Evolutionary conservation across 768 basidiomycete species (phyloP).

Genomic region (Boletus rubescentipes): DNA sequence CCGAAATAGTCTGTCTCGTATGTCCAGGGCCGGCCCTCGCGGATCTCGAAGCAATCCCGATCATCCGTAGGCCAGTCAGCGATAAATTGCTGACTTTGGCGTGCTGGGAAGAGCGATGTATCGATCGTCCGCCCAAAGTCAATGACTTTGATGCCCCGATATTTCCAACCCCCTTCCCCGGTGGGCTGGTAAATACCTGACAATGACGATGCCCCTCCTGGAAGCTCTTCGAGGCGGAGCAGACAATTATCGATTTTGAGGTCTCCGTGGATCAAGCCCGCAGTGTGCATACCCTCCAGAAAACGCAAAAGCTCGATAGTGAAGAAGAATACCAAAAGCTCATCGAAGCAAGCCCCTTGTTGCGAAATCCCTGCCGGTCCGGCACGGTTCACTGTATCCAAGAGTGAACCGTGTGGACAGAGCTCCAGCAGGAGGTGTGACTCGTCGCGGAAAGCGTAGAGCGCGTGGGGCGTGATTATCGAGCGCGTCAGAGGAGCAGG

Average conservation of each 20-base stretch:
- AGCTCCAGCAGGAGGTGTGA: constrained; percentile 86
- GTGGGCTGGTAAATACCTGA: constrained; percentile 70
- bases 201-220: constrained; percentile 69
- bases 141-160: constrained; percentile 89
- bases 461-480: constrained; percentile 70
- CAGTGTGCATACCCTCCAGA: constrained; percentile 76
- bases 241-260: constrained; percentile 99
- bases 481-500: constrained; percentile 57
- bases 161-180: constrained; percentile 81
- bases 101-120: constrained; percentile 69
- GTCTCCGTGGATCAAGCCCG: constrained; percentile 95
- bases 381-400: constrained; percentile 90
- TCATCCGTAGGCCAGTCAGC: constrained; percentile 90
- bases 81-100: constrained; percentile 67
- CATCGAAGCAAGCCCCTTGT: constrained; percentile 82
- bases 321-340: constrained; percentile 94
- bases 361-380: constrained; percentile 71
- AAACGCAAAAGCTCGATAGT: constrained; percentile 83
- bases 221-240: constrained; percentile 84
- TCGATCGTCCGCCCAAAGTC: constrained; percentile 98
- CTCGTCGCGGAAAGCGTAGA: constrained; percentile 88
- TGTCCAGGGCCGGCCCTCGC: constrained; percentile 83
- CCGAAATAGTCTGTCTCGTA: constrained; percentile 97
- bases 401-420: constrained; percentile 87
- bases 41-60: constrained; percentile 90